Base-by-base conservation (phyloP, 2,329 filamentous ascomycete genomes). In the Trichoderma gracile region DNA sequence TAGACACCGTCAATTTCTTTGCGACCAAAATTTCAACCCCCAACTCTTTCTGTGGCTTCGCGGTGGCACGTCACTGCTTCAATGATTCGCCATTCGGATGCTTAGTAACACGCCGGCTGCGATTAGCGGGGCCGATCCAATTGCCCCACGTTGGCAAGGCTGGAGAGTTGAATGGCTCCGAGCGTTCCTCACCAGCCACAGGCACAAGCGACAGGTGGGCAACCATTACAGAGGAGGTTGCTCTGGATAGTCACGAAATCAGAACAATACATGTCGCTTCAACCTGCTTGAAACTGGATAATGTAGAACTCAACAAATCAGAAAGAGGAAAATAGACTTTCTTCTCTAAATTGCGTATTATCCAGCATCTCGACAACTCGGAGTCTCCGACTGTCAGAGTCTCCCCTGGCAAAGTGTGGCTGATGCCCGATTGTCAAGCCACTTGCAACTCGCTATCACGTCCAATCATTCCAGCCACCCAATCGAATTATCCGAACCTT, bases 401-500 rank as follows among this genome's bases (percentile, higher is more conserved):
- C 21, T 21, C 60, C 33, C 21, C 33, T 49, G 25, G 42, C 23
- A 56, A 56, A 27, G 30, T 56, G 60, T 63, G 60, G 52, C 60
- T 63, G 17, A 38, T 52, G 43, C 52, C 8, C 33, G 4, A 38
- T 10, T 38, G 33, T 52, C 49, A 47, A 47, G 60, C 60, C 60
- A 63, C 50, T n/a, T 43, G 27, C 33, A 3, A 21, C n/a, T 38
- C 33, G 27, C 25, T 52, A 52, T 52, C 49, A 25, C 33, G 55
- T 46, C 33, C 19, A 19, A 12, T 56, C 55, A 30, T 25, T 30
- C 25, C 10, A 52, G 27, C 63, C n/a, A 55, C 19, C 62, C 54
- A 57, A 52, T 53, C n/a, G 47, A 46, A 53, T 50, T 47, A 54
- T 57, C 63, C 63, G 63, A 65, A 9, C 60, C 49, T 65, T 65